Percentiles rank a stretch among this genome's conserved stretches.
Evolutionary conservation across 192 early-diverging fungal genomes (phyloP).

Genomic region (Coemansia asiatica): DNA sequence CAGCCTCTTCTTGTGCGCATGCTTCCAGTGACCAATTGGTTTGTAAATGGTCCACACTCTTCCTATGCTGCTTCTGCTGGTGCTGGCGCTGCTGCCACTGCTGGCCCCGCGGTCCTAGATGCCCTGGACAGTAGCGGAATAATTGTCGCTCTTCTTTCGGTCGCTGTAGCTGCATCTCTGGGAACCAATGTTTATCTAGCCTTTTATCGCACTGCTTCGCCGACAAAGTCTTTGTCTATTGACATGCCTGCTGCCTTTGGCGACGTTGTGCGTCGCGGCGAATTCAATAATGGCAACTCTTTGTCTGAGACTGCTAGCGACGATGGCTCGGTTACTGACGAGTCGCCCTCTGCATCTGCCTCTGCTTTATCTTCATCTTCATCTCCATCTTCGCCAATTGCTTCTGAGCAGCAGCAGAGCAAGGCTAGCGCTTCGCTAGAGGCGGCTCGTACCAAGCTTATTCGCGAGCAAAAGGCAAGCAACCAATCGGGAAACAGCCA

Average conservation of each 20-base stretch:
- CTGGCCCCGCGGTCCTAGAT: constrained; percentile 4
- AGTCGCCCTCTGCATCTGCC: constrained; percentile 1
- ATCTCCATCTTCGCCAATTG: neutral
- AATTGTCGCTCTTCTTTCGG: constrained; percentile 42
- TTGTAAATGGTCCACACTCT: constrained; percentile 7
- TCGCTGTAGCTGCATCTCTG: constrained; percentile 39
- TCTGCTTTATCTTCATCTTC: too few relatives aligned
- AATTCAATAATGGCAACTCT: neutral
- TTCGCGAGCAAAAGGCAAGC: constrained; percentile 19
- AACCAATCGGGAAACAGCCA: neutral
- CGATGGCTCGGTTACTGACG: constrained; percentile 16
- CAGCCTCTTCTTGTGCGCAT: constrained; percentile 36
- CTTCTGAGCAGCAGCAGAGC: neutral
- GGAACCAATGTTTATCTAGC: constrained; percentile 49
- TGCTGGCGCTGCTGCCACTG: too few relatives aligned
- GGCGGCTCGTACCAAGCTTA: constrained; percentile 33
- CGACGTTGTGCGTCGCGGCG: constrained; percentile 19
- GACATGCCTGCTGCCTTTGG: constrained; percentile 23
- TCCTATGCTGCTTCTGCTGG: neutral
- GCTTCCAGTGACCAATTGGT: constrained; percentile 36
- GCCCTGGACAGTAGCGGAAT: constrained; percentile 36
- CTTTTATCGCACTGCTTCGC: constrained; percentile 23
- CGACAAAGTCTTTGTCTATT: neutral
- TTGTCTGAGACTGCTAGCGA: constrained; percentile 17
- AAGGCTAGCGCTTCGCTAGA: constrained; percentile 25